phyloP scores from a whole-genome alignment of 2,329 filamentous ascomycete genomes.

The Pseudogymnoascus sp. region DNA sequence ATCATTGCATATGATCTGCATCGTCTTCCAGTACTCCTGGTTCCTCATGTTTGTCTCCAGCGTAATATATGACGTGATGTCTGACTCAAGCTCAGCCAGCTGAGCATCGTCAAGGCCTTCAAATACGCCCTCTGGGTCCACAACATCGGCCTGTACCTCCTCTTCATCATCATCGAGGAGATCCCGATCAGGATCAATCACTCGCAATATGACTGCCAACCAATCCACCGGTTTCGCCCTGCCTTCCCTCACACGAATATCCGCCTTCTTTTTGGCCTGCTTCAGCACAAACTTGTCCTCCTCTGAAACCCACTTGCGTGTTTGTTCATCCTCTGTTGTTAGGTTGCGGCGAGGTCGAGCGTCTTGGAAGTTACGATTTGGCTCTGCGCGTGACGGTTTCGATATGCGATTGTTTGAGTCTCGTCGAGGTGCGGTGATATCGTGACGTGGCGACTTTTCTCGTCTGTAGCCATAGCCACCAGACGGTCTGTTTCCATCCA shows the following conservation, averaged over 20 bases:
- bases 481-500: background rate
- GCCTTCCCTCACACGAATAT: conserved; percentile 85
- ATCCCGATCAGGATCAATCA: conserved; percentile 78
- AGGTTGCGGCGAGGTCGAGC: conserved; percentile 24
- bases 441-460: conserved; percentile 35
- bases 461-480: conserved; percentile 15
- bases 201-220: conserved; percentile 82
- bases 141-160: conserved; percentile 66
- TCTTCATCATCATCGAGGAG: conserved; percentile 77
- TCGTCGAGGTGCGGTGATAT: conserved; percentile 49
- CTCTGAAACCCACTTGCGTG: conserved; percentile 78
- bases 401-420: conserved; percentile 50
- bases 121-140: conserved; percentile 75
- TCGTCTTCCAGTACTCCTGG: conserved; percentile 84
- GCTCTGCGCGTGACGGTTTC: conserved; percentile 35
- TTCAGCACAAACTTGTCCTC: conserved; percentile 94
- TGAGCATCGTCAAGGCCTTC: conserved; percentile 61
- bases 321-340: conserved; percentile 59
- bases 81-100: conserved; percentile 69
- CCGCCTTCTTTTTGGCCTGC: conserved; percentile 96
- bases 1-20: conserved; percentile 77
- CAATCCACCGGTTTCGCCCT: conserved; percentile 90
- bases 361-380: conserved; percentile 23
- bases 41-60: conserved; percentile 75
- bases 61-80: conserved; percentile 71